A percentile compares a stretch with the other conserved stretches of the same genome.
These are phyloP conservation scores for Blastocystis sp. DNA, from an alignment of 352 stramenopile species.

Conservation along the genomic window DNA sequence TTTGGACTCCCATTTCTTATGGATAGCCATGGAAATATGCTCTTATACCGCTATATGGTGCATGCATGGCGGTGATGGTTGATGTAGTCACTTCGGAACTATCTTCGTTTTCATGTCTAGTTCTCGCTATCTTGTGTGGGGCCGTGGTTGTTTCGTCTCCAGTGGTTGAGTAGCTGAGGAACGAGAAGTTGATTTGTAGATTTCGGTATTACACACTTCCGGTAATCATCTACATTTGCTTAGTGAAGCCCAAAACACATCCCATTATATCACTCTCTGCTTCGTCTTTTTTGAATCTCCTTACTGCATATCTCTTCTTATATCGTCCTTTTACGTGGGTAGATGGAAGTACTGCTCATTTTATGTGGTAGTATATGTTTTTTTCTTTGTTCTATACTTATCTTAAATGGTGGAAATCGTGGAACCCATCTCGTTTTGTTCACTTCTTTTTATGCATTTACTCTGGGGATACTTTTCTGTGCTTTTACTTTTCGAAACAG, in stretches of 20 bases:
- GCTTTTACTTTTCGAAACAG: no score
- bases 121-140: background rate
- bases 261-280: conserved; percentile 63
- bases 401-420: no score
- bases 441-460: no score
- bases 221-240: background rate
- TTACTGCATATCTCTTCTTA: conserved; percentile 74
- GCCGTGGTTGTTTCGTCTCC: background rate
- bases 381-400: background rate
- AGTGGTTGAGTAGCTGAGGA: background rate
- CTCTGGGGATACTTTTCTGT: no score
- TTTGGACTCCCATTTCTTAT: background rate
- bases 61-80: background rate
- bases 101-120: background rate
- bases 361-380: conserved; percentile 73
- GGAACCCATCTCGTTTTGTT: no score
- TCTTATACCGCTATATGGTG: background rate
- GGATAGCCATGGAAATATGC: conserved; percentile 16
- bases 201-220: conserved; percentile 36
- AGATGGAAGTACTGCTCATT: conserved; percentile 73
- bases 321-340: conserved; percentile 73
- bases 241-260: background rate
- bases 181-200: background rate
- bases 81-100: background rate
- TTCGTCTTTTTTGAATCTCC: conserved; percentile 71